A percentile compares a stretch with the other conserved stretches of the same genome.
These are phyloP conservation scores for Neocallimastix lanati DNA, from an alignment of 192 early-diverging fungal genomes.

Conservation along the genomic window DNA sequence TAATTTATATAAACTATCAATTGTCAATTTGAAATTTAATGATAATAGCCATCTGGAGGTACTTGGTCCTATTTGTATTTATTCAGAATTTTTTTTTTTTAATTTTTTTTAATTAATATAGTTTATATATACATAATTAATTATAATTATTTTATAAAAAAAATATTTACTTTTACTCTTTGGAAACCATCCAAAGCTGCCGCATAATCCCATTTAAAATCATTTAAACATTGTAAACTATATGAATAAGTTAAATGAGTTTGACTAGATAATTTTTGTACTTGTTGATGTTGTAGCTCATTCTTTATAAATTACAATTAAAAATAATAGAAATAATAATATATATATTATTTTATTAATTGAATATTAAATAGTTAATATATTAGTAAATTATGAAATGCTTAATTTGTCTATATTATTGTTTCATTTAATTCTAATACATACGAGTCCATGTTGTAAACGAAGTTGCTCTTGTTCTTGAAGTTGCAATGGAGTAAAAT, in stretches of 20 bases:
- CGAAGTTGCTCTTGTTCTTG: background rate
- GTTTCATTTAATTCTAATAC: too few species aligned
- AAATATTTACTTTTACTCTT: background rate
- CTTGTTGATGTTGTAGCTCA: background rate
- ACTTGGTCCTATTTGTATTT: background rate
- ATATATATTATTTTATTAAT: too few species aligned
- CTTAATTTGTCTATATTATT: too few species aligned
- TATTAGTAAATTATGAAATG: too few species aligned
- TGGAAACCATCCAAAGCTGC: background rate
- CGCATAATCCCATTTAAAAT: background rate
- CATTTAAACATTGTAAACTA: background rate
- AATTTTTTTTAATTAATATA: too few species aligned
- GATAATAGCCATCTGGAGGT: background rate
- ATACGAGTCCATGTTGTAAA: background rate
- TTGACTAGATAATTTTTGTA: background rate
- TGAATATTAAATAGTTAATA: too few species aligned
- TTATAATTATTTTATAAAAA: too few species aligned
- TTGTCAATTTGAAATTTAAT: too few species aligned
- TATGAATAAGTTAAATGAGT: background rate
- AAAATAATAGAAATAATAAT: background rate
- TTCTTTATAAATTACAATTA: background rate
- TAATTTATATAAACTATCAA: too few species aligned
- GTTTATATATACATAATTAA: too few species aligned
- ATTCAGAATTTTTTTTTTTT: too few species aligned
- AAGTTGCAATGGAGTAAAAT: background rate